Evolutionary conservation across 306 rosid genomes (phyloP), one percentile per base, ranked within the genome.

Genomic region (Malus orientalis): DNA sequence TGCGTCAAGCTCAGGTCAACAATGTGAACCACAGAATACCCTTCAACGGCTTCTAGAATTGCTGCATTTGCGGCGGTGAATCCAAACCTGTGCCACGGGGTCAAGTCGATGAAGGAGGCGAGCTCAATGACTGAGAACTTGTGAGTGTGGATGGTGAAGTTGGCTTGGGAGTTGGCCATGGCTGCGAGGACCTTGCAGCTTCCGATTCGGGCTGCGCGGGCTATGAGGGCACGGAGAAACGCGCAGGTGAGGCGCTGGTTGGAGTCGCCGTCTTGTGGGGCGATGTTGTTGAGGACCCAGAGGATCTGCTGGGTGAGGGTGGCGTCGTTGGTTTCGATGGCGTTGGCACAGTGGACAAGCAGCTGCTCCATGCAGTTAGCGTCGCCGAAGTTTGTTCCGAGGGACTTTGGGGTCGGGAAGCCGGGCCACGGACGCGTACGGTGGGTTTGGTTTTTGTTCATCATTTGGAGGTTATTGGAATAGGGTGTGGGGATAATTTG

Each of bases 71-170:
- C 97, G 0, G 96, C 93, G 0, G 98, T 83, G 88, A 89, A 94
- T 11, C 98, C 98, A 47, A 94, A 94, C 5, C 97, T 84, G 54
- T 92, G 94, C 96, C 97, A 94, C 0, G 98, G 98, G 5, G 97
- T 95, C 18, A 95, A 64, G 89, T 92, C 97, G 19, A 95, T 88
- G 69, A 92, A 95, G 81, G 87, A 84, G 11, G 99, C 99, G 11
- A 95, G 87, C 69, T 95, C 97, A 32, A 95, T 84, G 74, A 87
- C 82, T 2, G 93, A 90, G 97, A 95, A 92, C 19, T 67, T 82
- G 74, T 95, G 96, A 3, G 90, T 84, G 63, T 84, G 76, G 0
- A 80, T 33, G 13, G 83, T 58, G 16, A 74, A 79, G 68, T 80
- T 70, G 83, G 49, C 67, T 18, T 68, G 74, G 13, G 86, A 69